phyloP scores from a whole-genome alignment of 176 grass and related monocot genomes.

The Microstegium vimineum region DNA sequence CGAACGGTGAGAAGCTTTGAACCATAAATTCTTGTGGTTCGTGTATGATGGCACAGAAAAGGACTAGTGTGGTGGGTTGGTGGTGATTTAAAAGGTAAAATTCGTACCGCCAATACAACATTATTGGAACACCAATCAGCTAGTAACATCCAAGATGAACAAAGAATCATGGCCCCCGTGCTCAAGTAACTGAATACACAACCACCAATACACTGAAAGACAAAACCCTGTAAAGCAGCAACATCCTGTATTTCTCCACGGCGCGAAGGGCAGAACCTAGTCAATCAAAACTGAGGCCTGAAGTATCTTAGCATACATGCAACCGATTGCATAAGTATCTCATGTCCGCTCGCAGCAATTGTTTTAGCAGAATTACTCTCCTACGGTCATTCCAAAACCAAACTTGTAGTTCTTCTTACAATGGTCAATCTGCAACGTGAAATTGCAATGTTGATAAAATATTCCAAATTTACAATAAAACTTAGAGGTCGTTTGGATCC shows the following conservation, averaged over 20 bases:
- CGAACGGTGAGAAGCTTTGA: background rate
- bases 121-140: constrained; percentile 27
- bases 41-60: constrained; percentile 7
- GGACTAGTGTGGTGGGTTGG: background rate
- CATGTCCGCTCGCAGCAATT: constrained; percentile 5
- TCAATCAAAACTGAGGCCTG: constrained; percentile 20
- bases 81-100: constrained; percentile 13
- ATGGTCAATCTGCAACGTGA: constrained; percentile 79
- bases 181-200: constrained; percentile 21
- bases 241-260: constrained; percentile 19
- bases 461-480: background rate
- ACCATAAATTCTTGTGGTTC: background rate
- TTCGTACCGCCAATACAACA: constrained; percentile 21
- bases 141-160: constrained; percentile 70
- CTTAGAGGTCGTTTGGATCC: no score
- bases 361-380: constrained; percentile 56
- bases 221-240: constrained; percentile 16
- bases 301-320: background rate
- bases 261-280: background rate
- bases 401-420: constrained; percentile 99
- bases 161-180: constrained; percentile 58
- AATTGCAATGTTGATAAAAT: constrained; percentile 26
- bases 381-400: constrained; percentile 92
- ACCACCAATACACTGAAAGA: constrained; percentile 12
- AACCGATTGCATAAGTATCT: constrained; percentile 14